Evolutionary conservation across 208 protist species (phyloP), one percentile per base, ranked within the genome.

Genomic region (Willaertia magna): DNA sequence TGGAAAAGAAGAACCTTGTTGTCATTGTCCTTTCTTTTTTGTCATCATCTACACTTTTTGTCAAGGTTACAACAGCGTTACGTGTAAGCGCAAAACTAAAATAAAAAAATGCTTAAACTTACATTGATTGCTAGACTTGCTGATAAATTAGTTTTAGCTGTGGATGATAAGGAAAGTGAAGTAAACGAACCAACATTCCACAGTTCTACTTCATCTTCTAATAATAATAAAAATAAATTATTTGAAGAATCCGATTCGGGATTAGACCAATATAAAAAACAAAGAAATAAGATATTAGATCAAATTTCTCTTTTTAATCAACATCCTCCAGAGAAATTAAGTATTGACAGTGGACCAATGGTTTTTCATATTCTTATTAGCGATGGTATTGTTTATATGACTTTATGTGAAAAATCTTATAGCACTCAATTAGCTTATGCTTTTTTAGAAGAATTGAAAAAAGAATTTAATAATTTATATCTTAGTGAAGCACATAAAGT

Each of bases 381-480:
- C 0, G 16, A 18, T 40, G 78, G 78, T 47, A 11, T 83, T 4
- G 26, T 42, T 39, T 83, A 55, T 42, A 55, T 83, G 46, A 83
- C 78, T 42, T 46, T 83, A 11, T 83, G 78, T 22, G 43, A 55
- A 20, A 83, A 55, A 42, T 30, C 46, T 7, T 83, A 55, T n/a
- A 55, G n/a, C n/a, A 49, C 78, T 26, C 43, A 55, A 55, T 4
- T 83, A 4, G 85, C 85, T 34, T 87, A 85, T 52, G 7, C 4
- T 40, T 87, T 74, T 85, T 82, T 87, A 22, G 20, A 30, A 22
- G 85, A 87, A 40, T 44, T 87, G 43, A 76, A 74, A 22, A 55
- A 61, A 26, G 61, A 87, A 26, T 87, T 87, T 55, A 16, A 49
- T n/a, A 20, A 81, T 44, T 40, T 79, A 7, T 79, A 87, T 52